phyloP scores from a whole-genome alignment of 2,329 filamentous ascomycete genomes.

The Sclerotiophoma versabilis region DNA sequence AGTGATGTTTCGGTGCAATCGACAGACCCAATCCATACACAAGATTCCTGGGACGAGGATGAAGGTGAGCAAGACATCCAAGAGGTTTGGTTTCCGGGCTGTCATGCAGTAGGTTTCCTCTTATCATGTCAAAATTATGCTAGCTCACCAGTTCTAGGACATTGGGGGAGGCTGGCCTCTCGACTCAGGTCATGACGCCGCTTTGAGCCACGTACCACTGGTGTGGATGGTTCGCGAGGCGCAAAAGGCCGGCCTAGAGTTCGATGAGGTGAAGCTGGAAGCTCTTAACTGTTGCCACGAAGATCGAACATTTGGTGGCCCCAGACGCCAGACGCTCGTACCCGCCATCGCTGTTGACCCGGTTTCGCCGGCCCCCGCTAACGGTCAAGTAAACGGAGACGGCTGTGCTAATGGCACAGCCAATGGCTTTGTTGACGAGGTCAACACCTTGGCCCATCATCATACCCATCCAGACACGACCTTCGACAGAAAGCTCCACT shows the following conservation, averaged over 20 bases:
- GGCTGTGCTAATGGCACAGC: background rate
- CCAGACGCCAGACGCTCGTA: constrained; percentile 19
- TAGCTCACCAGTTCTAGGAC: constrained; percentile 53
- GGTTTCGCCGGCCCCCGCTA: constrained; percentile 27
- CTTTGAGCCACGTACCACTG: constrained; percentile 71
- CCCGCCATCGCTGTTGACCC: constrained; percentile 45
- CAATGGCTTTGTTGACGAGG: constrained; percentile 21
- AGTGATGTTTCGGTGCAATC: constrained; percentile 43
- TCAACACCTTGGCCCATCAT: constrained; percentile 25
- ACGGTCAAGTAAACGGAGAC: background rate
- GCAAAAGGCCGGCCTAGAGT: constrained; percentile 69
- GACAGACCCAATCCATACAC: constrained; percentile 32
- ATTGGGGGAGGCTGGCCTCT: constrained; percentile 78
- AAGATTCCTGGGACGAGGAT: constrained; percentile 39
- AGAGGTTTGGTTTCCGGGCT: constrained; percentile 82
- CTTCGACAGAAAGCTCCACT: constrained; percentile 67
- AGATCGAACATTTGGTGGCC: constrained; percentile 2
- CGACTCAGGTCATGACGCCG: constrained; percentile 60
- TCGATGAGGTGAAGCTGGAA: constrained; percentile 72
- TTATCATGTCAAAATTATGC: background rate
- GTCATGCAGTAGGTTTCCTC: constrained; percentile 63
- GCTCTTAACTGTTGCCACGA: constrained; percentile 68
- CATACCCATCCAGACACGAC: constrained; percentile 29
- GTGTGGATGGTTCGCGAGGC: constrained; percentile 75
- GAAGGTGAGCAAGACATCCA: constrained; percentile 73